Base-by-base conservation (phyloP, 2,329 filamentous ascomycete species). In the Sclerotinia nivalis region DNA sequence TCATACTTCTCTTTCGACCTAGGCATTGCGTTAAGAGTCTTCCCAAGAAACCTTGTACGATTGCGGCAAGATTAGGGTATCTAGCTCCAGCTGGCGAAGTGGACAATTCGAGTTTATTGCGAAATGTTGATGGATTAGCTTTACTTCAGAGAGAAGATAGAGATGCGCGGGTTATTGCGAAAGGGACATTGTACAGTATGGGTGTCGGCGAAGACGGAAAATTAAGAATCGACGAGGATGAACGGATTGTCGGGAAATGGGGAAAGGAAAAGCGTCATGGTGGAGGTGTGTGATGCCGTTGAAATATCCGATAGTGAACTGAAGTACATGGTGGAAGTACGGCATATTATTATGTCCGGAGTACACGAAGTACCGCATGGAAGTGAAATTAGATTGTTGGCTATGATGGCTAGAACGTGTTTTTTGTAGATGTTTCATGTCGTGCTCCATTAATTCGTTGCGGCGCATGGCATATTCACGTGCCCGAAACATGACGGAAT, bases 91-190 rank as follows among this genome's bases (percentile, higher is more conserved):
- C 31, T 8, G 47, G 47, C 5, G 56, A 61, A 15, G 45, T 28
- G n/a, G 43, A 50, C 15, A 10, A 31, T 60, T 28, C 68, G 80
- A 18, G 80, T 83, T 13, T 80, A 82, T 0, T 72, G 82, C 15
- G 73, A 76, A 25, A 84, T 81, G 80, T 83, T 82, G 72, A 73
- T 55, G 74, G 73, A n/a, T 71, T 81, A 25, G 76, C 77, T 34
- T 77, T 78, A 47, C 47, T 81, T 69, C 69, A 69, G 5, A 76
- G 77, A 60, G 69, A 71, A 45, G 76, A 79, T 52, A 74, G 80
- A 43, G 79, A 82, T 72, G 66, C 71, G 37, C 71, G 64, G 31
- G 72, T 82, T 12, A 72, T 70, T 22, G 72, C 73, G n/a, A 73
- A 77, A 73, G 77, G 76, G 15, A 72, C 77, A 52, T 70, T 71